Evolutionary conservation across 2,329 filamentous ascomycete species (phyloP).

Genomic region (Talaromyces sp.): DNA sequence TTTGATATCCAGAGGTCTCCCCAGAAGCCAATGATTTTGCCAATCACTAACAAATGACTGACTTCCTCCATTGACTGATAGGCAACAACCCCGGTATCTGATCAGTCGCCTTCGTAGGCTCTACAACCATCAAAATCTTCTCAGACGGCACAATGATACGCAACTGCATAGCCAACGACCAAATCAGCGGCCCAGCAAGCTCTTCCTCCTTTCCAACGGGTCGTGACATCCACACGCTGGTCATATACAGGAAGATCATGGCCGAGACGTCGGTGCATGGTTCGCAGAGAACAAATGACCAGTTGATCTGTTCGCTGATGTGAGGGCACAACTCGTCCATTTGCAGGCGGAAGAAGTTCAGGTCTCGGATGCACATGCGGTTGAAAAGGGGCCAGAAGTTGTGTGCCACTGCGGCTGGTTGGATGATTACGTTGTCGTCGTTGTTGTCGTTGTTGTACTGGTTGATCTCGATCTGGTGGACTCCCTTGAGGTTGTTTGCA

Average conservation of each 20-base stretch:
- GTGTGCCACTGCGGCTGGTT: neutral
- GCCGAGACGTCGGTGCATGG: conserved; percentile 12
- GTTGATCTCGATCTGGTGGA: neutral
- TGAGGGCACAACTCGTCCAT: neutral
- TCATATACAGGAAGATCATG: conserved; percentile 9
- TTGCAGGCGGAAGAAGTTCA: neutral
- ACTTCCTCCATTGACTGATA: neutral
- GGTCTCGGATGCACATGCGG: neutral
- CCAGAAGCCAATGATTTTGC: neutral
- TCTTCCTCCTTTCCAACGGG: neutral
- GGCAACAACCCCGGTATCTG: neutral
- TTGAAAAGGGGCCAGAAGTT: conserved; percentile 12
- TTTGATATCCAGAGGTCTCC: neutral
- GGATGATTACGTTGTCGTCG: neutral
- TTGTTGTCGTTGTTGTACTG: neutral
- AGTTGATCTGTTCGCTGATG: conserved; percentile 23
- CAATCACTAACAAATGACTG: neutral
- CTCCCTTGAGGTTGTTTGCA: neutral
- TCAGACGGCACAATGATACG: neutral
- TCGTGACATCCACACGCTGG: conserved; percentile 3
- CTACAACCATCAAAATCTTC: neutral
- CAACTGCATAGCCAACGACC: neutral
- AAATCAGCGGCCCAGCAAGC: neutral
- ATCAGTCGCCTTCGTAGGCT: neutral
- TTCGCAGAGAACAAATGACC: conserved; percentile 22